Conservation (phyloP, 2,329 filamentous ascomycete genomes). For the Alternaria ethzedia region DNA sequence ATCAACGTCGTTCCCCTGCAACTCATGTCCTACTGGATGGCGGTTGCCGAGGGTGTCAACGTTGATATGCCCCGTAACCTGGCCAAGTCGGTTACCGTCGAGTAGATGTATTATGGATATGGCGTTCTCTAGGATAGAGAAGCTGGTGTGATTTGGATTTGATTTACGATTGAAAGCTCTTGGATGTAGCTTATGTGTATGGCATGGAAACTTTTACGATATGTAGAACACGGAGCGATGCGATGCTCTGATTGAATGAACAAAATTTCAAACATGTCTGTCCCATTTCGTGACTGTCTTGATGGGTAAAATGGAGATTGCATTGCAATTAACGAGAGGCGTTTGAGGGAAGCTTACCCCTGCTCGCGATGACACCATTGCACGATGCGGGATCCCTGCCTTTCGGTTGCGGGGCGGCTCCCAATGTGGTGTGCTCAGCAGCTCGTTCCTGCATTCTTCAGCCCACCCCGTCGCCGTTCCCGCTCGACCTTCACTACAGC, state of each 20-base stretch:
- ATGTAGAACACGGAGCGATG: conserved; percentile 24
- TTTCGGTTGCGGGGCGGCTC: conserved; percentile 23
- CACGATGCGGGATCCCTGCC: conserved; percentile 14
- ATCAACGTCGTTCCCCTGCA: conserved; percentile 98
- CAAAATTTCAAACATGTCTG: conserved; percentile 8
- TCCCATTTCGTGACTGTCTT: not conserved
- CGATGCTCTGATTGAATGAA: conserved; percentile 23
- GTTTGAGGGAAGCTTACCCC: conserved; percentile 3
- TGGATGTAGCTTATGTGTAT: conserved; percentile 25
- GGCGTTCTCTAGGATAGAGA: conserved; percentile 19
- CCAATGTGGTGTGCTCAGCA: conserved; percentile 1
- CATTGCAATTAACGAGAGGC: not conserved
- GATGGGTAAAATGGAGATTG: not conserved
- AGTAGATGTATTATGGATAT: conserved; percentile 65
- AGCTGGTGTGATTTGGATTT: conserved; percentile 33
- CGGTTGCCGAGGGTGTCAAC: conserved; percentile 92
- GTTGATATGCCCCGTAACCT: conserved; percentile 99
- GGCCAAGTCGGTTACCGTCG: conserved; percentile 98
- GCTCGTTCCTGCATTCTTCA: conserved; percentile 37
- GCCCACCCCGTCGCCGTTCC: conserved; percentile 12
- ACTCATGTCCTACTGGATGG: conserved; percentile 98
- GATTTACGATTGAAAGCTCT: conserved; percentile 31
- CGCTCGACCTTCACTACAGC: not conserved
- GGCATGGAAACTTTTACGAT: conserved; percentile 17
- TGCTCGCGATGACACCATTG: conserved; percentile 22